phyloP scores from a whole-genome alignment of 192 early-diverging fungal species.

The Gigaspora rosea region DNA sequence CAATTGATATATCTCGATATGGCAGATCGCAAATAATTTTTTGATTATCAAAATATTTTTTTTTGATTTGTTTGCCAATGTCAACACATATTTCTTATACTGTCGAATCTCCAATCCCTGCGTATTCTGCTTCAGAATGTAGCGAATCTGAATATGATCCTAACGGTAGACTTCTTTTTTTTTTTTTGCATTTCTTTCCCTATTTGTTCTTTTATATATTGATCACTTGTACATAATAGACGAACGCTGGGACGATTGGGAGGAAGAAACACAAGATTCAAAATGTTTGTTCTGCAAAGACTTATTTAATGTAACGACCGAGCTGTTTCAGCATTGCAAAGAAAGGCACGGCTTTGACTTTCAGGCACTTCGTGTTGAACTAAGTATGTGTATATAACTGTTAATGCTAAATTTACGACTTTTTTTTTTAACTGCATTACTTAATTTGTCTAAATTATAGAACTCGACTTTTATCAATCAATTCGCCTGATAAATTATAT shows the following conservation, averaged over 20 bases:
- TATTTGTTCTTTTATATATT: background rate
- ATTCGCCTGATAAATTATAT: slow-evolving; percentile 77
- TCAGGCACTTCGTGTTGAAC: slow-evolving; percentile 41
- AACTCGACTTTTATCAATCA: slow-evolving; percentile 87
- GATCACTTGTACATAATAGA: background rate
- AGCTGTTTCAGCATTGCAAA: slow-evolving; percentile 65
- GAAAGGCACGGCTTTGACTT: slow-evolving; percentile 70
- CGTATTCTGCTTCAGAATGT: slow-evolving; percentile 3
- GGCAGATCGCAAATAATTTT: no score
- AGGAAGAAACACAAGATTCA: slow-evolving; percentile 57
- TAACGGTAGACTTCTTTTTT: slow-evolving; percentile 12
- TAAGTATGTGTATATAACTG: slow-evolving; percentile 28
- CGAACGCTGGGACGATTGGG: slow-evolving; percentile 66
- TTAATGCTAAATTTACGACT: background rate
- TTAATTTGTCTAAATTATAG: slow-evolving; percentile 30
- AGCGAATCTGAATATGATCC: slow-evolving; percentile 27
- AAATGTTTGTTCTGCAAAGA: slow-evolving; percentile 75
- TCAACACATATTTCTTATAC: no score
- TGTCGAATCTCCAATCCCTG: no score
- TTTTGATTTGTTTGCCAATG: no score
- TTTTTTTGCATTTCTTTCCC: background rate
- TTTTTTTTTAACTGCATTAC: background rate
- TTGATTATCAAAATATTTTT: no score
- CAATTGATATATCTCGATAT: no score
- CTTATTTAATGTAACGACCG: slow-evolving; percentile 48